Evolutionary conservation across 108 stramenopile genomes (phyloP).

Genomic region (Cyclotella atomus): DNA sequence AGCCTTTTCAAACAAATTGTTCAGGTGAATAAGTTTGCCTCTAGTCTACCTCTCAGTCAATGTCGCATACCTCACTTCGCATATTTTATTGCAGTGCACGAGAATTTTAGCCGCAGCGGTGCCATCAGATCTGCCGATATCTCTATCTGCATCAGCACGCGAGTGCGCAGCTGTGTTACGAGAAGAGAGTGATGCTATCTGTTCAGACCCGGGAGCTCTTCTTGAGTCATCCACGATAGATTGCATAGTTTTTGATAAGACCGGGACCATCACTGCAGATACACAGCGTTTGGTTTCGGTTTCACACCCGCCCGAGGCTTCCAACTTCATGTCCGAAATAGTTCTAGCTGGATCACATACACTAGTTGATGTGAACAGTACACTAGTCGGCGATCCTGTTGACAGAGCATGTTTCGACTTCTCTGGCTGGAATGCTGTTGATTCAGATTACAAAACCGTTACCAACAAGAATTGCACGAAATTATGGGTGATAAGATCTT

Average conservation of each 20-base stretch:
- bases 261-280: slow-evolving; percentile 85
- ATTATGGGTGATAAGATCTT: slow-evolving; percentile 68
- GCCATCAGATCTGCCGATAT: slow-evolving; percentile 65
- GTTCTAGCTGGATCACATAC: slow-evolving; percentile 80
- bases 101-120: slow-evolving; percentile 62
- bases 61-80: not conserved
- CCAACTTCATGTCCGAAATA: slow-evolving; percentile 23
- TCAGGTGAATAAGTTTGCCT: slow-evolving; percentile 2
- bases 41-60: not conserved
- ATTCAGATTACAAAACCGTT: slow-evolving; percentile 9
- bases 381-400: slow-evolving; percentile 71
- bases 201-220: slow-evolving; percentile 66
- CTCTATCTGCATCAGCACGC: slow-evolving; percentile 46
- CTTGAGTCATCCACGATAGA: slow-evolving; percentile 55
- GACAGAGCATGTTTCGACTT: slow-evolving; percentile 58
- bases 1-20: slow-evolving; percentile 55
- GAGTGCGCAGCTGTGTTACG: slow-evolving; percentile 52
- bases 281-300: slow-evolving; percentile 56
- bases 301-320: slow-evolving; percentile 19
- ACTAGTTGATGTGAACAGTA: slow-evolving; percentile 31
- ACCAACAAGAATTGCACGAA: slow-evolving; percentile 6
- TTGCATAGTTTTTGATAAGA: slow-evolving; percentile 89
- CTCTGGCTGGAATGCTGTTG: slow-evolving; percentile 67
- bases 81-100: slow-evolving; percentile 46
- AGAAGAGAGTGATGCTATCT: slow-evolving; percentile 62